A percentile compares a stretch with the other conserved stretches of the same genome.
Evolutionary conservation across 768 basidiomycete genomes (phyloP).

Genomic region (Lactarius psammicola): DNA sequence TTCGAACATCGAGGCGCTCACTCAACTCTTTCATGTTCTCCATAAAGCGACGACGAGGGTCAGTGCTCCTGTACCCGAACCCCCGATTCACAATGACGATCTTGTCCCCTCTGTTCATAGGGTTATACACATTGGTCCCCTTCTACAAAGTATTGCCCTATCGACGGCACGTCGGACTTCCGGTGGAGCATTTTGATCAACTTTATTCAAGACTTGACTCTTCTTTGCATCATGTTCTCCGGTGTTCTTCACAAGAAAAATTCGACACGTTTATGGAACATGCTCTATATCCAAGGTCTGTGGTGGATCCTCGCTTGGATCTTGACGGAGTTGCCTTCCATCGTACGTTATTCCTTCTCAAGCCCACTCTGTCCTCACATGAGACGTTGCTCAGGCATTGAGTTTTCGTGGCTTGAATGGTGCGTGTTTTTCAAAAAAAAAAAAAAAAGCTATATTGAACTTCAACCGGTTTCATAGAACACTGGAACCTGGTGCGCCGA

Average conservation of each 20-base stretch:
- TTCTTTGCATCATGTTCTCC: constrained; percentile 24
- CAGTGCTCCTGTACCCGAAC: neutral
- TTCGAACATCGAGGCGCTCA: neutral
- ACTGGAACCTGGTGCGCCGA: constrained; percentile 20
- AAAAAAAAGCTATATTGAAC: neutral
- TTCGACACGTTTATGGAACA: constrained; percentile 16
- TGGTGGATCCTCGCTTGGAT: constrained; percentile 18
- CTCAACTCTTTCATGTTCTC: neutral
- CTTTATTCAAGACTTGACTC: constrained; percentile 15
- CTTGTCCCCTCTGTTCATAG: neutral
- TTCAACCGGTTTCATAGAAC: neutral
- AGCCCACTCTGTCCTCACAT: neutral
- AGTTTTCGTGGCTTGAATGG: constrained; percentile 12
- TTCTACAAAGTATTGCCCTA: neutral
- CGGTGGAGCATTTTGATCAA: constrained; percentile 20
- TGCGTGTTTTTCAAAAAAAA: neutral
- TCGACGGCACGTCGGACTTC: constrained; percentile 9
- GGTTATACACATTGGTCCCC: constrained; percentile 1
- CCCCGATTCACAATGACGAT: neutral
- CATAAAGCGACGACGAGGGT: constrained; percentile 14
- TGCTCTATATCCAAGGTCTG: constrained; percentile 19
- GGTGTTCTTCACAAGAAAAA: constrained; percentile 23
- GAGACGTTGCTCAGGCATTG: constrained; percentile 2
- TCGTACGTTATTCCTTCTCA: constrained; percentile 6
- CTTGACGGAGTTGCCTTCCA: constrained; percentile 10